Conservation (phyloP, 2,329 filamentous ascomycete genomes). For the Colletotrichum cuscutae region DNA sequence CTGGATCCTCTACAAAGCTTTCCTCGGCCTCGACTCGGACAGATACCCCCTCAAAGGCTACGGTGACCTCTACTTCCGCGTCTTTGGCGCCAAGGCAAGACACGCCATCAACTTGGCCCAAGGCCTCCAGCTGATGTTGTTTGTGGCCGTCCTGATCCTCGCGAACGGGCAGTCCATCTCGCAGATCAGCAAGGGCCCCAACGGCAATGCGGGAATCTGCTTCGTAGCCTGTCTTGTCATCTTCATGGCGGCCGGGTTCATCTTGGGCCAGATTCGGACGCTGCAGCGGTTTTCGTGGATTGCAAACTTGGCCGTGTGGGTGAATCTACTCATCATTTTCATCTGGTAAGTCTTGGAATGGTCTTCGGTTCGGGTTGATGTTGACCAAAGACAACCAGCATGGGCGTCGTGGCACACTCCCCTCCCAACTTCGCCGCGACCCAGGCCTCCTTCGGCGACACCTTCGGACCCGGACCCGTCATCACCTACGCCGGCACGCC, state of each 20-base stretch:
- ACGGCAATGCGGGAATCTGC: slow-evolving; percentile 53
- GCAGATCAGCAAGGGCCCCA: slow-evolving; percentile 54
- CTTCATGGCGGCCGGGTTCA: slow-evolving; percentile 60
- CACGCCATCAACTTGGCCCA: slow-evolving; percentile 60
- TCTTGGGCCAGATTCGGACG: slow-evolving; percentile 66
- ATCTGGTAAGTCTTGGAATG: slow-evolving; percentile 45
- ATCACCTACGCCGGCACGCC: slow-evolving; percentile 47
- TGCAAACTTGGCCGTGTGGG: slow-evolving; percentile 65
- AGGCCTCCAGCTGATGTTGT: slow-evolving; percentile 59
- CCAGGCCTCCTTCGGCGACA: slow-evolving; percentile 42
- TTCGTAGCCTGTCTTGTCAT: slow-evolving; percentile 63
- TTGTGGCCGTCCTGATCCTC: slow-evolving; percentile 63
- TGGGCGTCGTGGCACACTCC: slow-evolving; percentile 61
- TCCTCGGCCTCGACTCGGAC: slow-evolving; percentile 57
- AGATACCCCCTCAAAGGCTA: slow-evolving; percentile 57
- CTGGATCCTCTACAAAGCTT: slow-evolving; percentile 57
- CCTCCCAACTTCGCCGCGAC: slow-evolving; percentile 57
- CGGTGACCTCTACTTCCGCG: slow-evolving; percentile 59
- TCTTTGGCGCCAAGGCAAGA: slow-evolving; percentile 55
- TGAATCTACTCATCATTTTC: slow-evolving; percentile 65
- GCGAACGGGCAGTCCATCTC: slow-evolving; percentile 64
- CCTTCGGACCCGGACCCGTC: slow-evolving; percentile 42
- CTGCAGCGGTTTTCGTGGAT: slow-evolving; percentile 65
- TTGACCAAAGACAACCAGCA: slow-evolving; percentile 44
- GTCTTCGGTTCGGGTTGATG: no score